These are phyloP conservation scores for Begonia loranthoides DNA, from an alignment of 306 rosid species.

Conservation along the genomic window DNA sequence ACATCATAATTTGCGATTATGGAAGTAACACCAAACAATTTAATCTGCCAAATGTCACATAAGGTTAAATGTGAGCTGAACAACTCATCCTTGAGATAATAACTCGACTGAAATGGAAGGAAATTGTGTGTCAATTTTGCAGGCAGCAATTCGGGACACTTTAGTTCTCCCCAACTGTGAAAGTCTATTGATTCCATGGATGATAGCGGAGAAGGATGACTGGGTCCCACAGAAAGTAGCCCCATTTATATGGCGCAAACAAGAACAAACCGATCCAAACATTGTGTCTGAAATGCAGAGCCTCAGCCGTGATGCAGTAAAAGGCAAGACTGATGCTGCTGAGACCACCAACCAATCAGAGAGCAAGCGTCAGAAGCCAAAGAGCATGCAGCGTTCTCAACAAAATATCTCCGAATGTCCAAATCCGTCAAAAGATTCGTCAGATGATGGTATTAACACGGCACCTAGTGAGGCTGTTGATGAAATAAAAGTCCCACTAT, in stretches of 20 bases:
- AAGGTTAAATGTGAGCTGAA: too few species aligned
- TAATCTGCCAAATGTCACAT: too few species aligned
- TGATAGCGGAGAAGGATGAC: conserved; percentile 81
- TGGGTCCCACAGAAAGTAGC: conserved; percentile 70
- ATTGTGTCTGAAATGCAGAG: conserved; percentile 16
- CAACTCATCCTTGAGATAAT: too few species aligned
- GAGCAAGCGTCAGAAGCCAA: conserved; percentile 12
- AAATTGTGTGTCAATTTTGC: conserved; percentile 14
- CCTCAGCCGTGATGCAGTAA: conserved; percentile 21
- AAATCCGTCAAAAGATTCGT: conserved; percentile 15
- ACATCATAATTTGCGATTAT: too few species aligned
- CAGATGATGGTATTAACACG: conserved; percentile 10
- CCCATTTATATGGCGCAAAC: conserved; percentile 71
- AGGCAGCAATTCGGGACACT: conserved; percentile 60
- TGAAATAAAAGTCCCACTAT: conserved; percentile 36
- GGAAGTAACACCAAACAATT: too few species aligned
- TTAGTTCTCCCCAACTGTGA: conserved; percentile 78
- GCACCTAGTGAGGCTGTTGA: conserved; percentile 13
- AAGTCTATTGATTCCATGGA: conserved; percentile 58
- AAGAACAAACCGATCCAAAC: conserved; percentile 37
- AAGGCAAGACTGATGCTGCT: conserved; percentile 24
- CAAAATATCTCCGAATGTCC: conserved; percentile 29
- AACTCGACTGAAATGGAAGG: too few species aligned
- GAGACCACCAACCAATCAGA: conserved; percentile 22
- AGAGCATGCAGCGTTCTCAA: conserved; percentile 14